Conservation (phyloP, 768 basidiomycete genomes). For the Lyophyllum atratum region DNA sequence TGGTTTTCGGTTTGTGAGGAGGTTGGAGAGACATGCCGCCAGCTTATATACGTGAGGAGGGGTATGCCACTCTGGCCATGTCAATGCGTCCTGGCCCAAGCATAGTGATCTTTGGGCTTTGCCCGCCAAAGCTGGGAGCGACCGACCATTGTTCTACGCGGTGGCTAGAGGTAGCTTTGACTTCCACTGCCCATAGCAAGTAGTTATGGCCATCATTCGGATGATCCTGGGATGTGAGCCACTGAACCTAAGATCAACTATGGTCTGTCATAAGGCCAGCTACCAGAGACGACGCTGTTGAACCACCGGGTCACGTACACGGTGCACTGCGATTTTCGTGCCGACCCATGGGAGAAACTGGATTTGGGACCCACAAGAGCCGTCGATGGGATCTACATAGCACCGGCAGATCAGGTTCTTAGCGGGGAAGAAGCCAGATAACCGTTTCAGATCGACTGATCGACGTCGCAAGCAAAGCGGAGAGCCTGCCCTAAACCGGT, state of each 20-base stretch:
- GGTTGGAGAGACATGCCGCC: neutral
- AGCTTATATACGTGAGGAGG: neutral
- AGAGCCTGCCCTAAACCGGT: conserved; percentile 12
- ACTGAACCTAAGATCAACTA: no score
- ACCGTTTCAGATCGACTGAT: neutral
- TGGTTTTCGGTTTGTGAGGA: neutral
- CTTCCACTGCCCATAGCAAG: neutral
- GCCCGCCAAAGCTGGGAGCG: neutral
- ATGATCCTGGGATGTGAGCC: neutral
- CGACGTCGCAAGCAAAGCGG: neutral
- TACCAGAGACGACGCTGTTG: no score
- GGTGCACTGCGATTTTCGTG: neutral
- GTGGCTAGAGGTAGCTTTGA: neutral
- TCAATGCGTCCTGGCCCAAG: neutral
- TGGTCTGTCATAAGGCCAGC: no score
- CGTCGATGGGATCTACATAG: neutral
- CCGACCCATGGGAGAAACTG: neutral
- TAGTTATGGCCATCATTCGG: neutral
- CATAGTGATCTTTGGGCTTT: neutral
- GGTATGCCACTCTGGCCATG: neutral
- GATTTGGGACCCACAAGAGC: neutral
- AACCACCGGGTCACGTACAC: neutral
- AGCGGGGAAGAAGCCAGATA: neutral
- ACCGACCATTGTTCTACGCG: neutral
- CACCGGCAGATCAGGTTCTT: neutral